Evolutionary conservation across 208 protist genomes (phyloP), one percentile per base, ranked within the genome.

Genomic region (Trypanosoma caninum): DNA sequence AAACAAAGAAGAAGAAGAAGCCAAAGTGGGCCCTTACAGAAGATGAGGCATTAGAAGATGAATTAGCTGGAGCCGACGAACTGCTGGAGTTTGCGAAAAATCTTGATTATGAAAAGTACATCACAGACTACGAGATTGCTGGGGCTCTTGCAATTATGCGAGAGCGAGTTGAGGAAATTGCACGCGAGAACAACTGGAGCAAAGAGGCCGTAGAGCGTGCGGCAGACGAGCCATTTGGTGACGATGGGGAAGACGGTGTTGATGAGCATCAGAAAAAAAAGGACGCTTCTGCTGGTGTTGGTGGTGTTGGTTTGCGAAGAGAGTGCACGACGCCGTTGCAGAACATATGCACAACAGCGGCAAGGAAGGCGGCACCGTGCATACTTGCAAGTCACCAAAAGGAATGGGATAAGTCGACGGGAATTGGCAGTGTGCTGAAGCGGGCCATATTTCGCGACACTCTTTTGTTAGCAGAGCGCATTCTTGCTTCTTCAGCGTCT

Each of bases 21-120:
- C 90, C 90, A 16, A 88, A 93, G 74, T 96, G 90, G 88, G 90
- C 90, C 20, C 80, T 96, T 67, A 96, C 90, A 25, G 87, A 93
- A 63, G 87, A 96, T 37, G 90, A 96, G 67, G 91, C 91, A 0
- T 45, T 97, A 27, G 88, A 93, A 54, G 82, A 65, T 42, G 91
- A 97, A 61, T 69, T 94, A 27, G 77, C 60, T 11, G 33, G 74
- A 16, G 74, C 81, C 37, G 67, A 79, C 25, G 84, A 91, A 52
- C 74, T 97, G 2, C 70, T 97, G 42, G 71, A 89, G 45, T 97
- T 97, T 59, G 91, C 91, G 10, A 71, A 80, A 53, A 80, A 86
- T 52, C 76, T 97, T 18, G 87, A 97, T 61, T 97, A 92, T 50
- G 87, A 94, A 27, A 82, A 79, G 59, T 97, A 91, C 47, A 91